Percentiles rank a stretch among this genome's conserved stretches.
Evolutionary conservation across 2,329 filamentous ascomycete genomes (phyloP).

Genomic region (Ophiocordyceps robertsii): DNA sequence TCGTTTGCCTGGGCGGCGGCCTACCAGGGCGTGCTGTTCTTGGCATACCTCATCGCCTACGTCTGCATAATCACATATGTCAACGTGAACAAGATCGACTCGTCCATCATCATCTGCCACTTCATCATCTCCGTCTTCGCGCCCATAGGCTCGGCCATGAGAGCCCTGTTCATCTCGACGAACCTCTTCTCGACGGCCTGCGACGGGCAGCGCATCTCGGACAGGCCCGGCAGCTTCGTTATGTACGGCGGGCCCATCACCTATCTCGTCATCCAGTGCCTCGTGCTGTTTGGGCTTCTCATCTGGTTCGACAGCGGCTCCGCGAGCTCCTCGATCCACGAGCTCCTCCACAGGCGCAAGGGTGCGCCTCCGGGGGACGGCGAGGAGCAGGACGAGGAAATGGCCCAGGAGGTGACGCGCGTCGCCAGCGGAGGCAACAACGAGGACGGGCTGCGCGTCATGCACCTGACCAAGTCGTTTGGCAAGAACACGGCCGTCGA

Average conservation of each 20-base stretch:
- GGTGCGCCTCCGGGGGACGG: slow-evolving; percentile 12
- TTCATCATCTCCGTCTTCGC: slow-evolving; percentile 63
- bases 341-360: slow-evolving; percentile 21
- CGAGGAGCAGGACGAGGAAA: slow-evolving; percentile 38
- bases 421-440: slow-evolving; percentile 29
- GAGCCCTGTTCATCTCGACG: slow-evolving; percentile 61
- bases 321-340: slow-evolving; percentile 37
- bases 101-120: slow-evolving; percentile 53
- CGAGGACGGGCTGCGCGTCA: slow-evolving; percentile 59
- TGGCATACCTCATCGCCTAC: slow-evolving; percentile 60
- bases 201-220: slow-evolving; percentile 45
- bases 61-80: slow-evolving; percentile 62
- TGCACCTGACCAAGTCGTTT: slow-evolving; percentile 72
- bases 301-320: slow-evolving; percentile 73
- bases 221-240: slow-evolving; percentile 55
- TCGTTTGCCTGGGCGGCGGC: slow-evolving; percentile 76
- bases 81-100: slow-evolving; percentile 55
- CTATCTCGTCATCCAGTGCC: slow-evolving; percentile 63
- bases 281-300: slow-evolving; percentile 57
- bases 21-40: slow-evolving; percentile 57
- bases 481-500: slow-evolving; percentile 67
- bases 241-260: slow-evolving; percentile 76
- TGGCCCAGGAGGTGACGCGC: slow-evolving; percentile 49
- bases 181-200: slow-evolving; percentile 80
- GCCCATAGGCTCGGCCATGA: slow-evolving; percentile 62